Base-by-base conservation (phyloP, 2,329 filamentous ascomycete species). In the Xylaria polymorpha region DNA sequence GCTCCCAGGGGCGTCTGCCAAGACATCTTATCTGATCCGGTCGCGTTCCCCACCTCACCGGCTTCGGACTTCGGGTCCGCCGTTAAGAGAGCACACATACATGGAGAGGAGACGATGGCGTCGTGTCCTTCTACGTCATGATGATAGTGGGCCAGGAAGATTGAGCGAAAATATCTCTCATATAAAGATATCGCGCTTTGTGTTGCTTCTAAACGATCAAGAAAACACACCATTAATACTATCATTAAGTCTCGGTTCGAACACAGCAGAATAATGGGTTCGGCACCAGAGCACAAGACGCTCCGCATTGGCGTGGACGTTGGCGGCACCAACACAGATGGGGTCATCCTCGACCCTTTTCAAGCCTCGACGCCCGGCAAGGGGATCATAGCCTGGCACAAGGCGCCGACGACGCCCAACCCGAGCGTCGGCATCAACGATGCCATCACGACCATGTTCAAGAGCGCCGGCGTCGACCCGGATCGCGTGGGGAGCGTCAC, bases 261-360 rank as follows among this genome's bases (percentile, higher is more conserved):
- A 35, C 50, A 44, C n/a, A 18, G 32, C 29, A 43, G 29, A 10
- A 25, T 25, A 20, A 74, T 74, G 73, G 68, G 65, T 35, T 68
- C 71, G 37, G 32, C 59, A 32, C 22, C 58, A 56, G 37, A 58
- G 14, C 50, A 62, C 32, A 72, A 72, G 61, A 73, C 51, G 7
- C 69, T 78, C 48, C 75, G 76, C 67, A 77, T 78, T 58, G 77
- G 77, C 41, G 75, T 78, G 46, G 77, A 78, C 39, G 77, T 78
- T 0, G 77, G 77, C 35, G 85, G 84, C 32, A 87, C 85, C 56
- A 87, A 87, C 71, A 87, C 85, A 7, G 85, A 87, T 65, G 84
- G 84, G 14, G 85, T 86, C 29, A 77, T 87, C 20, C 78, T 87
- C 18, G 83, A 87, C 67, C 83, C 81, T 2, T 70, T 77, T 10